Percentiles rank a stretch among this genome's conserved stretches.
Evolutionary conservation across 140 eudicot genomes (phyloP).

Genomic region (Bidens hawaiensis): DNA sequence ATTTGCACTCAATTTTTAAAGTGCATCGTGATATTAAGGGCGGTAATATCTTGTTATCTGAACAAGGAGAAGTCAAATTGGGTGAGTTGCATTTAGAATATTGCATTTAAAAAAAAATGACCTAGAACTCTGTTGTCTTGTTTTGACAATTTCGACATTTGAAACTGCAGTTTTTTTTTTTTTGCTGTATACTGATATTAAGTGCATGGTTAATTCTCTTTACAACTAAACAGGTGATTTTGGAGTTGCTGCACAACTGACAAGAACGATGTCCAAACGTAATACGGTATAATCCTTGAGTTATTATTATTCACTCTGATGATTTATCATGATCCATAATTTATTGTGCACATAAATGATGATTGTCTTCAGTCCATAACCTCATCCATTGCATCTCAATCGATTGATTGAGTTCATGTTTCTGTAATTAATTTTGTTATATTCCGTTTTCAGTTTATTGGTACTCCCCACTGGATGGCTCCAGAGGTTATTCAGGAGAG

Average conservation of each 20-base stretch:
- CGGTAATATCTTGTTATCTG: conserved; percentile 91
- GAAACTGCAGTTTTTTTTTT: too few relatives aligned
- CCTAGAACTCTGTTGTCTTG: too few relatives aligned
- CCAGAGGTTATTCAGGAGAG: conserved; percentile 99
- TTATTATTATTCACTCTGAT: conserved; percentile 12
- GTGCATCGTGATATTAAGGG: conserved; percentile 98
- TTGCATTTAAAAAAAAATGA: too few relatives aligned
- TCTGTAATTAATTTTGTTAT: conserved; percentile 12
- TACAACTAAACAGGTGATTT: conserved; percentile 97
- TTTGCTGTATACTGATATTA: too few relatives aligned
- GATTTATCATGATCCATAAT: conserved; percentile 1
- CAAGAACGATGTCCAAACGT: conserved; percentile 98
- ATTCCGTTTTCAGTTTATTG: conserved; percentile 68
- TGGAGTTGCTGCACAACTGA: conserved; percentile 99
- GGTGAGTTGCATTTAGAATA: conserved; percentile 46
- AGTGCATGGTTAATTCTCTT: too few relatives aligned
- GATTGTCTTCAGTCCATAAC: conserved; percentile 3
- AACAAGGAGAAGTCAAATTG: conserved; percentile 98
- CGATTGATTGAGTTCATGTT: background rate
- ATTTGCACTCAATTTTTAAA: conserved; percentile 93
- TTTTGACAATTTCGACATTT: background rate
- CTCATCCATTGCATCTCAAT: too few relatives aligned
- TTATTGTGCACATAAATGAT: background rate
- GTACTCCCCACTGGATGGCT: conserved; percentile 99
- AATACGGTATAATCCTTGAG: conserved; percentile 58